Conservation (phyloP, 2,329 filamentous ascomycete species). For the Metarhizium robertsii region DNA sequence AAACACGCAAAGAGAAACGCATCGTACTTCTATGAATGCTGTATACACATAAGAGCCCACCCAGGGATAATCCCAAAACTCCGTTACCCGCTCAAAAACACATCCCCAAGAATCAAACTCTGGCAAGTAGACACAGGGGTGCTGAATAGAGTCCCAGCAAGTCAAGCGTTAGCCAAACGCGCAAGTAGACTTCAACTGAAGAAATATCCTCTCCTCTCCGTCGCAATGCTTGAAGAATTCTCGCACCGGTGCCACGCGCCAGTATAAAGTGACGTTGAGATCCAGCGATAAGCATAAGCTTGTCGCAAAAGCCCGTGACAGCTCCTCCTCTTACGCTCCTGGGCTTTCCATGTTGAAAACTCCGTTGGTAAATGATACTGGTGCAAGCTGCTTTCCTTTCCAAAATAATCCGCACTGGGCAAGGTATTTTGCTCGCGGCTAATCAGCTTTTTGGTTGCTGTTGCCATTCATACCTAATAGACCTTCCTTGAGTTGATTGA, state of each 20-base stretch:
- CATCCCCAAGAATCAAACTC: neutral
- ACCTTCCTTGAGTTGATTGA: conserved; percentile 53
- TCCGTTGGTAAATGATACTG: neutral
- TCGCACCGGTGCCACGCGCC: neutral
- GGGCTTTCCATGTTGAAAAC: neutral
- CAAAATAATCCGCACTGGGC: conserved; percentile 1
- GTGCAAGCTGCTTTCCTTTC: conserved; percentile 3
- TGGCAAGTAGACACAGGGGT: neutral
- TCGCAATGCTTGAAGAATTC: neutral
- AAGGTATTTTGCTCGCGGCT: conserved; percentile 1
- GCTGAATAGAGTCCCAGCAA: neutral
- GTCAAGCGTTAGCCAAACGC: neutral
- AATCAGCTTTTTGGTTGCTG: conserved; percentile 27
- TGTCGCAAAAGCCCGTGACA: neutral
- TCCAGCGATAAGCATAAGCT: neutral
- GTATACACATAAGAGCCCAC: conserved; percentile 9
- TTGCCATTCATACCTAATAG: conserved; percentile 40
- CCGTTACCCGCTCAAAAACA: conserved; percentile 8
- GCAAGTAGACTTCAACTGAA: neutral
- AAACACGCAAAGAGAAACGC: neutral
- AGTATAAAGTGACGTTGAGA: neutral
- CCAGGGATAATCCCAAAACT: conserved; percentile 15
- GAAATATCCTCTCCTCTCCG: neutral
- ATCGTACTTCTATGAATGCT: neutral
- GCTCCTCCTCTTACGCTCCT: neutral